Conservation (phyloP, 2,329 filamentous ascomycete species). For the Lasiodiplodia citricola region DNA sequence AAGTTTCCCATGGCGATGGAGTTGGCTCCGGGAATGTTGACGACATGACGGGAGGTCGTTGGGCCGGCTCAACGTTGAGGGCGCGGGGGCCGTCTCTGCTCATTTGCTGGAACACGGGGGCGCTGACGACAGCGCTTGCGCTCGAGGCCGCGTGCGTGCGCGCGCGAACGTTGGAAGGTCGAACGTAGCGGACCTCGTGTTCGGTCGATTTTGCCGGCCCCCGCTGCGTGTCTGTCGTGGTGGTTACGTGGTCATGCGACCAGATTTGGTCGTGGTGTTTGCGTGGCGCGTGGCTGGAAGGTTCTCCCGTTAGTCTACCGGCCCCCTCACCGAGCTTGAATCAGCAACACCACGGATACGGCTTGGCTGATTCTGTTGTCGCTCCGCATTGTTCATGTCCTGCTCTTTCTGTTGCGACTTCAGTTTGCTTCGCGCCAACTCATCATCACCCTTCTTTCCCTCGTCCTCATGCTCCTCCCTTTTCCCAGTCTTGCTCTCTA, state of each 20-base stretch:
- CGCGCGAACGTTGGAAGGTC: not conserved
- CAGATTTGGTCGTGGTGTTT: not conserved
- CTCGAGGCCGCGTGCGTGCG: not conserved
- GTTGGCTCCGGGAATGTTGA: no score
- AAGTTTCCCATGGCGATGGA: no score
- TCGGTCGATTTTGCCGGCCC: not conserved
- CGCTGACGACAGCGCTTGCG: not conserved
- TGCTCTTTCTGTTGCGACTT: not conserved
- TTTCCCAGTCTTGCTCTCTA: not conserved
- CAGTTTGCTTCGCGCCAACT: not conserved
- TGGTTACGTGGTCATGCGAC: not conserved
- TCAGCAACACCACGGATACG: not conserved
- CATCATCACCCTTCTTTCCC: not conserved
- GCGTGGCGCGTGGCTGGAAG: not conserved
- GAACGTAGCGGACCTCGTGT: constrained; percentile 20
- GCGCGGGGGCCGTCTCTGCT: no score
- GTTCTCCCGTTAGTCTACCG: not conserved
- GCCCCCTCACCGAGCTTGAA: no score
- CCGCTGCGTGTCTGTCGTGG: not conserved
- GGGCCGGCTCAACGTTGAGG: not conserved
- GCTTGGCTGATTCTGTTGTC: not conserved
- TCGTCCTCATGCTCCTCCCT: not conserved
- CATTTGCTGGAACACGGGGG: not conserved
- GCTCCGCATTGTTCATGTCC: not conserved
- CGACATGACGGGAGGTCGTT: not conserved